Evolutionary conservation across 106 monocot genomes (phyloP).

Genomic region (Dactylorhiza incarnata): DNA sequence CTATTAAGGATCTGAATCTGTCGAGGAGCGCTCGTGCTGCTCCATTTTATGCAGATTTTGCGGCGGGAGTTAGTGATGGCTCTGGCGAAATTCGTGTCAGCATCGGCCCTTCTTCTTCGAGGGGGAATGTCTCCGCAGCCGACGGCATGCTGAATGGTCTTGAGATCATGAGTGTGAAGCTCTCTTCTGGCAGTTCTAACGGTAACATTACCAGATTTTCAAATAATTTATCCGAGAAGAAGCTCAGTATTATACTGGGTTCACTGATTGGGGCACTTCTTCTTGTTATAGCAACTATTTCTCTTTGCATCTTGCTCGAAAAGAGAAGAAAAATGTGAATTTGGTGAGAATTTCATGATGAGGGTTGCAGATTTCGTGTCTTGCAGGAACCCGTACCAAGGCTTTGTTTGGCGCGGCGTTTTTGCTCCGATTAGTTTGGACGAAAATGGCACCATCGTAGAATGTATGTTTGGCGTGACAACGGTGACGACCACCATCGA

Average conservation of each 20-base stretch:
- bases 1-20: slow-evolving; percentile 1
- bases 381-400: too few species aligned
- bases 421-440: too few species aligned
- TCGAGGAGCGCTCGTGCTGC: background rate
- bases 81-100: slow-evolving; percentile 5
- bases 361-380: slow-evolving; percentile 2
- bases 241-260: background rate
- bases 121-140: background rate
- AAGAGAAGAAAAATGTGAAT: background rate
- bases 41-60: slow-evolving; percentile 8
- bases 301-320: background rate
- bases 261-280: background rate
- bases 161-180: slow-evolving; percentile 8
- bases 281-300: background rate
- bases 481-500: too few species aligned
- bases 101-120: slow-evolving; percentile 4
- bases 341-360: background rate
- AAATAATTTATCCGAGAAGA: background rate
- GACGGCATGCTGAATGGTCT: slow-evolving; percentile 11
- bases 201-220: background rate
- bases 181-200: background rate
- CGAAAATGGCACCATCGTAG: too few species aligned
- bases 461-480: too few species aligned
- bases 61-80: background rate
- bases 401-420: too few species aligned